phyloP scores from a whole-genome alignment of 2,329 filamentous ascomycete genomes.

The Epichloe baconii region DNA sequence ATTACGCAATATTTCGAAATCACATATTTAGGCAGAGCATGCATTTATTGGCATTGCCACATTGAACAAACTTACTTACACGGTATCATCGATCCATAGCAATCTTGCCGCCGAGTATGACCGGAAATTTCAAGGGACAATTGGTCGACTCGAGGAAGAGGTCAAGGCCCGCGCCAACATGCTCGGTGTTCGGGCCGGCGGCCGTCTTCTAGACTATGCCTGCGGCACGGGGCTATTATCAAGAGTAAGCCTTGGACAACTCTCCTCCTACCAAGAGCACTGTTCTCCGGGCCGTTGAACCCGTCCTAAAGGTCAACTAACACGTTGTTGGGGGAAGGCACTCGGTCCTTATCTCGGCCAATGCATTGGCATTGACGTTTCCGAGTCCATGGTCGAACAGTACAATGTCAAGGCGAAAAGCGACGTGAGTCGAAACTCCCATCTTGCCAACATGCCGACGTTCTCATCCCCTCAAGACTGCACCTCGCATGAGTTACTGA shows the following conservation, averaged over 20 bases:
- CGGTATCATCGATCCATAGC: conserved; percentile 7
- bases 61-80: background rate
- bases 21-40: background rate
- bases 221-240: conserved; percentile 59
- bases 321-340: conserved; percentile 6
- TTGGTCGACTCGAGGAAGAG: conserved; percentile 39
- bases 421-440: conserved; percentile 25
- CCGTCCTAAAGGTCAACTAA: no score
- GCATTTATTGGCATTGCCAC: background rate
- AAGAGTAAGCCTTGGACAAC: conserved; percentile 14
- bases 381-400: conserved; percentile 53
- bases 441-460: background rate
- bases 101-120: conserved; percentile 28
- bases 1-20: background rate
- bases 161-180: conserved; percentile 42
- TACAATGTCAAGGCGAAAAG: conserved; percentile 51
- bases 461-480: background rate
- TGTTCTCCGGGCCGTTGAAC: no score
- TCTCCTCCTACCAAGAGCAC: no score
- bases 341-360: conserved; percentile 27
- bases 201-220: conserved; percentile 60
- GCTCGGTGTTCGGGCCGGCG: conserved; percentile 37
- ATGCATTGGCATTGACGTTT: conserved; percentile 56
- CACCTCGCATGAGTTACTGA: no score
- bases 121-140: conserved; percentile 37